Base-by-base conservation (phyloP, 805 yeast species). In the Schwanniomyces sp. region DNA sequence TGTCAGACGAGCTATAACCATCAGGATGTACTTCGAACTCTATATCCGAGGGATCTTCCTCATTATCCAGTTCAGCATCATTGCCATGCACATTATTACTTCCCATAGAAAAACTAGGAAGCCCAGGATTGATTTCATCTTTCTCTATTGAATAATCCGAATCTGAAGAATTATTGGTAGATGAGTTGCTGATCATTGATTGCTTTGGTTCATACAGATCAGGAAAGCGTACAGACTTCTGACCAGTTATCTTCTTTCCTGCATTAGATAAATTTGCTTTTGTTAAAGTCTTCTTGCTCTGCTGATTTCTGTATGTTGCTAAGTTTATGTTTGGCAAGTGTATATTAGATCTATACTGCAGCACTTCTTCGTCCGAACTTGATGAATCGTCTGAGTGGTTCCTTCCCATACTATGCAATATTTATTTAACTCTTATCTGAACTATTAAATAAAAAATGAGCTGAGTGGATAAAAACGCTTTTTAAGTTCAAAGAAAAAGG, bases 291-390 rank as follows among this genome's bases (percentile, higher is more conserved):
- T 47, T 51, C 32, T 45, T 41, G 30, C 50, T 52, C 18, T 58
- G 57, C 18, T 59, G 57, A 40, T 53, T 55, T 49, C 53, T 51
- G 44, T 54, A 50, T 28, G 53, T 42, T 49, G 51, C n/a, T n/a
- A 57, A 43, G 24, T 51, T 54, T 34, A 70, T 52, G 14, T 58
- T 58, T 11, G 75, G 74, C 39, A 70, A 55, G 32, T 61, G 61
- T 47, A 70, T 54, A 46, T 61, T 53, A 21, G 73, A 58, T 30
- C 46, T 53, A 58, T 58, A 61, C 41, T 53, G 56, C 41, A 51
- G 50, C 25, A 47, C 45, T 28, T 63, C 72, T 16, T 68, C 73
- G 25, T 70, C 73, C 4, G 73, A 67, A 32, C 68, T 63, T 8
- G 62, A 57, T 18, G 56, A 44, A 12, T 26, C 24, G n/a, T 45